Percentiles rank a stretch among this genome's conserved stretches.
phyloP scores from a whole-genome alignment of 1,139 yeast species.

The Meyerozyma sp. region DNA sequence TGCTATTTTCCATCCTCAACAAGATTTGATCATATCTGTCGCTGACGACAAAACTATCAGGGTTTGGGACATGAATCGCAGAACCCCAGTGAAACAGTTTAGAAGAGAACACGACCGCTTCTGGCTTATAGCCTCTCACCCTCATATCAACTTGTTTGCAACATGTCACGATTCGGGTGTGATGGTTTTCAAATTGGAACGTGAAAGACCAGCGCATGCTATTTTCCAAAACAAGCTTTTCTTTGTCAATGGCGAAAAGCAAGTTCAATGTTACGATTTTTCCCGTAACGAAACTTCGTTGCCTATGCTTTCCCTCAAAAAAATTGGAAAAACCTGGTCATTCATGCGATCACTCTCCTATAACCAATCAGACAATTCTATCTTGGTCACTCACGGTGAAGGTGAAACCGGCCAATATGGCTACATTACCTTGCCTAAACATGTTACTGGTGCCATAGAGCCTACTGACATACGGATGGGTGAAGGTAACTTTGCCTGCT shows the following conservation, averaged over 20 bases:
- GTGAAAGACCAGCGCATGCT: slow-evolving; percentile 92
- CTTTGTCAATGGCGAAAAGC: slow-evolving; percentile 80
- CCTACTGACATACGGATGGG: slow-evolving; percentile 78
- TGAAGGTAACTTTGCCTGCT: slow-evolving; percentile 78
- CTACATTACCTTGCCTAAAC: slow-evolving; percentile 74
- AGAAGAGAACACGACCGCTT: slow-evolving; percentile 92
- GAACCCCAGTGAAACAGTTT: slow-evolving; percentile 91
- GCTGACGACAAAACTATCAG: slow-evolving; percentile 97
- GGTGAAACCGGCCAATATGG: slow-evolving; percentile 64
- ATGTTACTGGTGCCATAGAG: slow-evolving; percentile 88
- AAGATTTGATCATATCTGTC: slow-evolving; percentile 87
- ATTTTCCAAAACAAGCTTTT: slow-evolving; percentile 65
- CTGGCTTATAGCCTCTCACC: slow-evolving; percentile 90
- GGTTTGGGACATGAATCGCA: slow-evolving; percentile 93
- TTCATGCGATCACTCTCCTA: slow-evolving; percentile 81
- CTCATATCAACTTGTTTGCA: slow-evolving; percentile 85
- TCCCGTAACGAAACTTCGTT: slow-evolving; percentile 55
- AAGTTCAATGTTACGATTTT: slow-evolving; percentile 75
- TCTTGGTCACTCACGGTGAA: slow-evolving; percentile 76
- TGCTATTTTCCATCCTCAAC: slow-evolving; percentile 89
- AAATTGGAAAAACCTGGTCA: slow-evolving; percentile 81
- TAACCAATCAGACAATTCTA: slow-evolving; percentile 87
- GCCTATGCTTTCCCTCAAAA: slow-evolving; percentile 80
- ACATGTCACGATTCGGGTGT: slow-evolving; percentile 97
- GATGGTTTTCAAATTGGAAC: slow-evolving; percentile 94